Percentiles rank a stretch among this genome's conserved stretches.
These are phyloP conservation scores for Pachyrhizus erosus DNA, from an alignment of 306 rosid genomes.

Conservation along the genomic window DNA sequence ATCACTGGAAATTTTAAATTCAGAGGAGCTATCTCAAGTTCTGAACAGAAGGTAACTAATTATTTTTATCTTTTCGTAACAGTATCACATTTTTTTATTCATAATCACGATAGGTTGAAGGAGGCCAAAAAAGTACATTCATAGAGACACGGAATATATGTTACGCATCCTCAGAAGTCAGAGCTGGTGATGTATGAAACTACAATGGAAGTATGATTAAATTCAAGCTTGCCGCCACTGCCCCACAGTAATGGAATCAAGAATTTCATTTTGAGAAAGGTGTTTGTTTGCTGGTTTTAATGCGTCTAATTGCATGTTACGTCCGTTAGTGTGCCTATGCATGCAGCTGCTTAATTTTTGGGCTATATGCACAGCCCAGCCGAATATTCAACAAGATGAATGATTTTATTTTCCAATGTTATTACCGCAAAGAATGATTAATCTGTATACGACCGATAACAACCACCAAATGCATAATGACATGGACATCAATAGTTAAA, in stretches of 20 bases:
- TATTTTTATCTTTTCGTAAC: background rate
- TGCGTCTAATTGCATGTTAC: background rate
- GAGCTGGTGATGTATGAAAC: background rate
- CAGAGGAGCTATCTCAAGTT: background rate
- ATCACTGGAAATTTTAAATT: too few relatives aligned
- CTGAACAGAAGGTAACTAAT: background rate
- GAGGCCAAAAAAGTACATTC: background rate
- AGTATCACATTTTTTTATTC: background rate
- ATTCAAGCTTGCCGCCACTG: background rate
- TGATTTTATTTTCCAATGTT: too few relatives aligned
- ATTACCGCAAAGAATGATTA: too few relatives aligned
- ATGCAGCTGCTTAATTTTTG: too few relatives aligned
- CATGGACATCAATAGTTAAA: too few relatives aligned
- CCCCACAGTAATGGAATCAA: background rate
- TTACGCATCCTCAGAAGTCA: background rate
- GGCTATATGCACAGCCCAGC: too few relatives aligned
- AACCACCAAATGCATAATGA: too few relatives aligned
- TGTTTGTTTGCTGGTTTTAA: background rate
- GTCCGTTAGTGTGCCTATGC: too few relatives aligned
- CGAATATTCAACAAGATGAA: too few relatives aligned
- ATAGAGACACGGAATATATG: background rate
- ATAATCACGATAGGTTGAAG: background rate
- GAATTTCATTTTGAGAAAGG: background rate
- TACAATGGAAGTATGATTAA: background rate
- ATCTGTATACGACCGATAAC: too few relatives aligned